phyloP scores from a whole-genome alignment of 441 rosid genomes.

The Populus hybrid region DNA sequence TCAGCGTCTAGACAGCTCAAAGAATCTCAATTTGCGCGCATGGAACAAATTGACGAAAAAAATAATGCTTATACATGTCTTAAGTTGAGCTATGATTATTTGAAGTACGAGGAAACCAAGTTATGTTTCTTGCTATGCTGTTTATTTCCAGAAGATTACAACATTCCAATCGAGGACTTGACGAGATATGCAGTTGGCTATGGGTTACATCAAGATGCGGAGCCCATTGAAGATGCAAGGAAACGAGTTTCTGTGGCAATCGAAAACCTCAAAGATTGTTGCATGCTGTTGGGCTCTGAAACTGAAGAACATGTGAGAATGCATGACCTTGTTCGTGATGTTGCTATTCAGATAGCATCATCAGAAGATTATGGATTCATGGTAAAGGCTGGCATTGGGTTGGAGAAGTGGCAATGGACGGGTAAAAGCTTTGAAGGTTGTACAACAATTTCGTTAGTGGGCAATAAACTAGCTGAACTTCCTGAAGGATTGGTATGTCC shows the following conservation, averaged over 20 bases:
- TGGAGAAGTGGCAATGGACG: background rate
- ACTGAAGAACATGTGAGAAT: conserved; percentile 5
- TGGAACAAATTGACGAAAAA: background rate
- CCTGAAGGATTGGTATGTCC: too few relatives aligned
- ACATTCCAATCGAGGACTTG: conserved; percentile 10
- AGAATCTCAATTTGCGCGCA: background rate
- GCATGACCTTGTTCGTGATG: conserved; percentile 24
- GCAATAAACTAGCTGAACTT: too few relatives aligned
- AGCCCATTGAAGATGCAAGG: conserved; percentile 2
- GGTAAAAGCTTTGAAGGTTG: too few relatives aligned
- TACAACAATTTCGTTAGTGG: too few relatives aligned
- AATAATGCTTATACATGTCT: background rate
- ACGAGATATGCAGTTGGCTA: conserved; percentile 7
- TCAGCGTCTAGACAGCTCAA: background rate
- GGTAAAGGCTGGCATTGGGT: background rate
- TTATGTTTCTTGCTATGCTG: conserved; percentile 17
- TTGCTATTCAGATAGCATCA: conserved; percentile 7
- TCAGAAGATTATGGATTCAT: background rate
- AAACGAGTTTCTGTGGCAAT: background rate
- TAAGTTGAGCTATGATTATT: conserved; percentile 10
- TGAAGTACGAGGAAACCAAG: background rate
- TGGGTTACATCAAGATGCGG: background rate
- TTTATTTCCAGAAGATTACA: conserved; percentile 6
- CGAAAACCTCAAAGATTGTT: conserved; percentile 5
- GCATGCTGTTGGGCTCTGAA: conserved; percentile 12